These are phyloP conservation scores for Marchantia polymorpha DNA, from an alignment of 225 moss, liverwort and hornwort genomes.

Conservation along the genomic window DNA sequence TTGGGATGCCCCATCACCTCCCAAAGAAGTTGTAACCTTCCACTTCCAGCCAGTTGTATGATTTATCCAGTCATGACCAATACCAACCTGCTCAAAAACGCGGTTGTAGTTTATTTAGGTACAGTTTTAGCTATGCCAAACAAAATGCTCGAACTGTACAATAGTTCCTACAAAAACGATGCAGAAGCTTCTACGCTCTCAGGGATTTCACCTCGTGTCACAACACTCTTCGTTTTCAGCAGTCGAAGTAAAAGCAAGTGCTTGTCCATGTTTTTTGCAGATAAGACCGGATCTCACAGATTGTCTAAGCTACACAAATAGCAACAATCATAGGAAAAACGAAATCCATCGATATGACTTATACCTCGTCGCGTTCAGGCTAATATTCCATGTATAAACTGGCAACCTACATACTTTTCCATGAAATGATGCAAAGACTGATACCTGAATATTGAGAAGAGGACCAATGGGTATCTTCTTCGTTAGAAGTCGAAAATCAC, in stretches of 20 bases:
- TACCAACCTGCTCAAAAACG: conserved; percentile 55
- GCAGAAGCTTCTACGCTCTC: background rate
- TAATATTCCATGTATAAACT: background rate
- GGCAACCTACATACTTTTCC: background rate
- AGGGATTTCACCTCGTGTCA: background rate
- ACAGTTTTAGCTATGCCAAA: background rate
- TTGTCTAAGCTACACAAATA: background rate
- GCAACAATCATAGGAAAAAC: too few species aligned
- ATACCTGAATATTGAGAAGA: conserved; percentile 60
- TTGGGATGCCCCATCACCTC: conserved; percentile 59
- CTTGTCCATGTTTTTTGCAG: background rate
- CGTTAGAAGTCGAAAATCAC: conserved; percentile 77
- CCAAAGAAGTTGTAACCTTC: conserved; percentile 89
- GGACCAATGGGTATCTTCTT: conserved; percentile 90
- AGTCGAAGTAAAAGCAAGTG: background rate
- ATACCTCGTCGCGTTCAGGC: too few species aligned
- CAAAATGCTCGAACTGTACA: background rate
- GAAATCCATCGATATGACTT: too few species aligned
- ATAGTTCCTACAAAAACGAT: background rate
- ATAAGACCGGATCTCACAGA: background rate
- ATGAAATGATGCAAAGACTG: background rate
- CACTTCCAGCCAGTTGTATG: conserved; percentile 94
- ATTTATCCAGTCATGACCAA: conserved; percentile 83
- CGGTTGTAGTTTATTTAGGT: background rate
- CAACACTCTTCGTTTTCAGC: background rate